phyloP scores from a whole-genome alignment of 2,329 filamentous ascomycete genomes.

The Thermomyces lanuginosus region DNA sequence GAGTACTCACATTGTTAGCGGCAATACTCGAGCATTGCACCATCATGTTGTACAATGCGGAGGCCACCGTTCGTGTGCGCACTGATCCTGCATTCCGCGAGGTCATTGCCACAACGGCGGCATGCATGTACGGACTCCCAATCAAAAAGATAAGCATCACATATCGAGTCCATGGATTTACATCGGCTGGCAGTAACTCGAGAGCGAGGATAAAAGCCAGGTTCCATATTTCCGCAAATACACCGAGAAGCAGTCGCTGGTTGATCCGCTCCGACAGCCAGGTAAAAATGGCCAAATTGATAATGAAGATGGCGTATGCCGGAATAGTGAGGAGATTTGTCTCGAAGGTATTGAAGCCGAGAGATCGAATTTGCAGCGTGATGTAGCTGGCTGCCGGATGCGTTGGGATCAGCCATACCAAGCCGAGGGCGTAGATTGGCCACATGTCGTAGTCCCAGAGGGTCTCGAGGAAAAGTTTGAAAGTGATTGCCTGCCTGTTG shows the following conservation, averaged over 20 bases:
- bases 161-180: conserved; percentile 38
- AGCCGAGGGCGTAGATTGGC: conserved; percentile 37
- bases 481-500: conserved; percentile 39
- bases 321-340: conserved; percentile 49
- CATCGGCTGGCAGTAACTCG: conserved; percentile 31
- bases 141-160: conserved; percentile 36
- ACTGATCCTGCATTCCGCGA: conserved; percentile 29
- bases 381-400: conserved; percentile 22
- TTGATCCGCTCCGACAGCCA: conserved; percentile 41
- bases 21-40: conserved; percentile 29
- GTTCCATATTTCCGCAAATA: conserved; percentile 38
- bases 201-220: conserved; percentile 38
- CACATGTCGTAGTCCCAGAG: conserved; percentile 42
- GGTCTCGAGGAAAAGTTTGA: conserved; percentile 33
- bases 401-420: conserved; percentile 28
- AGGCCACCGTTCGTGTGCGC: conserved; percentile 27
- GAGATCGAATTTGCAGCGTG: conserved; percentile 30
- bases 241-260: conserved; percentile 37
- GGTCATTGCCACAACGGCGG: conserved; percentile 33
- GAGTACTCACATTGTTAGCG: conserved; percentile 19
- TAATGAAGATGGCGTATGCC: conserved; percentile 39
- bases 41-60: conserved; percentile 32
- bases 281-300: conserved; percentile 39
- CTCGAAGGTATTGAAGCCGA: conserved; percentile 43
- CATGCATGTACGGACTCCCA: conserved; percentile 43